Evolutionary conservation across 768 basidiomycete species (phyloP).

Genomic region (Pulveroboletus sp.): DNA sequence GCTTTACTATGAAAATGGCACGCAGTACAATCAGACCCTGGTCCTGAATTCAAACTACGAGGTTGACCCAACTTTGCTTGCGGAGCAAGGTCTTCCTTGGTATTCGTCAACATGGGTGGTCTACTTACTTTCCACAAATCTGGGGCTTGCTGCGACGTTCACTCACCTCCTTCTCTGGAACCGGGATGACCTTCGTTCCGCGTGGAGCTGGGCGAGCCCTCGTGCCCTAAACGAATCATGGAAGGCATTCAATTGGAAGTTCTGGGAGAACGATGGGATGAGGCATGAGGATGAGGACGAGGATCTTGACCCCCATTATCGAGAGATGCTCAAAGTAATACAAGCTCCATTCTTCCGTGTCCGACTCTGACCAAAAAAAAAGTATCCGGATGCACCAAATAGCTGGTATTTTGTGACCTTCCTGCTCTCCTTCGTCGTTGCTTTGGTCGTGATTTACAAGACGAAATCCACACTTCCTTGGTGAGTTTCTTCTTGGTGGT

Average conservation of each 20-base stretch:
- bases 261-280: constrained; percentile 30
- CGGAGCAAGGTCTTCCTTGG: constrained; percentile 33
- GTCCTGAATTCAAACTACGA: constrained; percentile 53
- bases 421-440: constrained; percentile 39
- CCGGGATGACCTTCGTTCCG: constrained; percentile 41
- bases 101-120: constrained; percentile 28
- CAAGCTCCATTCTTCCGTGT: constrained; percentile 16
- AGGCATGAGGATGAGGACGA: constrained; percentile 32
- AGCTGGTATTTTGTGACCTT: constrained; percentile 33
- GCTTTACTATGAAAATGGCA: constrained; percentile 51
- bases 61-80: constrained; percentile 47
- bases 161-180: constrained; percentile 54
- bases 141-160: constrained; percentile 44
- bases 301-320: constrained; percentile 51
- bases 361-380: neutral
- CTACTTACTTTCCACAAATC: constrained; percentile 16
- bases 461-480: constrained; percentile 54
- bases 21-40: constrained; percentile 46
- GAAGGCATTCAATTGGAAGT: constrained; percentile 32
- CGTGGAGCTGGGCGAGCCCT: constrained; percentile 45
- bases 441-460: constrained; percentile 51
- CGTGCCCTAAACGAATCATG: constrained; percentile 25
- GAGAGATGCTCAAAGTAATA: constrained; percentile 44
- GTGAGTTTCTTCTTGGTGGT: constrained; percentile 18
- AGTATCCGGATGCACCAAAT: constrained; percentile 36